phyloP scores from a whole-genome alignment of 495 filamentous ascomycete genomes.

The Penicillium malachiteum region DNA sequence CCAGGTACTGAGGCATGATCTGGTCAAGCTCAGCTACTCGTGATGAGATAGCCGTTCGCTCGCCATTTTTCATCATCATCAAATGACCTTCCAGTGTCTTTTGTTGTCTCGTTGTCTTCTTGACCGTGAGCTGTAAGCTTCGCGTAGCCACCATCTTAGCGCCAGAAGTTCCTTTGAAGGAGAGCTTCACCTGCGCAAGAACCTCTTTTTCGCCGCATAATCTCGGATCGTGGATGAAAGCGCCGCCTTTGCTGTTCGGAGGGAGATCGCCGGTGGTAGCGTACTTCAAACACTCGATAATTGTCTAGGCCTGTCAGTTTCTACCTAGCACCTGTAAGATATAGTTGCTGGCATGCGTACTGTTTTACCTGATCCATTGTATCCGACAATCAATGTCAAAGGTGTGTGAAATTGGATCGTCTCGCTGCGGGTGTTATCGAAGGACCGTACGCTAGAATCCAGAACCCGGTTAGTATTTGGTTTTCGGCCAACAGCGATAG shows the following conservation, averaged over 20 bases:
- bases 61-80: conserved; percentile 74
- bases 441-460: conserved; percentile 74
- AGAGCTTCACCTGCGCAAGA: conserved; percentile 84
- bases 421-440: conserved; percentile 72
- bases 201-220: conserved; percentile 89
- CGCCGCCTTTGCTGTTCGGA: conserved; percentile 89
- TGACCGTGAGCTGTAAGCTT: conserved; percentile 80
- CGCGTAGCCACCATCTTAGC: conserved; percentile 77
- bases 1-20: conserved; percentile 81
- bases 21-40: conserved; percentile 75
- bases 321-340: not conserved
- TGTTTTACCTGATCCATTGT: conserved; percentile 97
- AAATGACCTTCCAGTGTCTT: conserved; percentile 83
- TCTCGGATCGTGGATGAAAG: conserved; percentile 96
- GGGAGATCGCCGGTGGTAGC: conserved; percentile 92
- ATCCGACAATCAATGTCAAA: conserved; percentile 91
- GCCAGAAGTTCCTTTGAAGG: conserved; percentile 73
- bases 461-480: not conserved
- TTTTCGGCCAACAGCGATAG: not conserved
- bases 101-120: conserved; percentile 67
- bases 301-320: conserved; percentile 57
- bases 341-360: conserved; percentile 30
- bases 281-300: conserved; percentile 99
- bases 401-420: conserved; percentile 89
- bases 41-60: conserved; percentile 72